Evolutionary conservation across 257 asterid genomes (phyloP), one percentile per base, ranked within the genome.

Genomic region (Solanum peruvianum): DNA sequence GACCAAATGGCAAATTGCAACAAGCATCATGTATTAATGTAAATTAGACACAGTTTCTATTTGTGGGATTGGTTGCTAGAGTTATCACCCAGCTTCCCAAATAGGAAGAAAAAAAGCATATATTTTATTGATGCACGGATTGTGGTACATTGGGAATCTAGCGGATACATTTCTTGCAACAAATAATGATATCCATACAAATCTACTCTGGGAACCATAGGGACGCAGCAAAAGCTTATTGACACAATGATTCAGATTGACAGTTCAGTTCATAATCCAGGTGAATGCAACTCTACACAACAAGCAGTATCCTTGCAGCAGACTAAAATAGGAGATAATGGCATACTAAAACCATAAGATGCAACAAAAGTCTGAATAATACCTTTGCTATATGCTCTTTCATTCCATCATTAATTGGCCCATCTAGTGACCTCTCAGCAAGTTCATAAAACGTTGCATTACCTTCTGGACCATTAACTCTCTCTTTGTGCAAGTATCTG

Each of bases 381-480:
- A 95, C 99, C 99, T 95, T 92, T 81, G 91, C 39, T 35, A 94
- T 88, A 69, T 90, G 91, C 70, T 93, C 97, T 88, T 95, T 95
- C 88, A 95, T 86, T 85, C 90, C 90, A 42, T 92, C 92, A 87
- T 89, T 58, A 78, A 93, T 42, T 35, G 91, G 87, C 78, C 86
- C 93, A 89, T 97, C 96, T 84, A 94, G 92, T 80, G 98, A 95
- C 89, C 99, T 94, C 94, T 97, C 99, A 67, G 99, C 99, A 86
- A 95, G 98, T 95, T 96, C 98, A 88, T 93, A 95, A 86, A 88
- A 90, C 11, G 92, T 82, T 73, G 87, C 87, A 92, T 86, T 87
- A 69, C 98, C 98, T 86, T 95, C 99, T 25, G 98, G 98, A 29
- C 99, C 96, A 64, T 87, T 93, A 47, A 93, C 95, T 86, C 92